A percentile compares a stretch with the other conserved stretches of the same genome.
phyloP scores from a whole-genome alignment of 2,329 filamentous ascomycete genomes.

The Pseudocercospora cruenta region DNA sequence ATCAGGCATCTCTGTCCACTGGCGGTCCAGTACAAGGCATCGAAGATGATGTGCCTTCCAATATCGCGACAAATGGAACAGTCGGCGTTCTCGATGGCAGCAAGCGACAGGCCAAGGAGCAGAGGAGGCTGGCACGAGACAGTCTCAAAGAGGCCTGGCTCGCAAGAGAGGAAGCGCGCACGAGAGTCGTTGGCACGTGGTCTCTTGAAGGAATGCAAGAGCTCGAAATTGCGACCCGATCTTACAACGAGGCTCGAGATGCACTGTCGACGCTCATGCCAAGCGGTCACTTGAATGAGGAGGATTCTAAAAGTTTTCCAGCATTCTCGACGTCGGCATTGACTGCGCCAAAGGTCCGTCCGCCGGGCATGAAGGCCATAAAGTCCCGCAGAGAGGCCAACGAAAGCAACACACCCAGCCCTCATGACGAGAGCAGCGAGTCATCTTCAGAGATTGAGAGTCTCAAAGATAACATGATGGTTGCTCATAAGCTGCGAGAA shows the following conservation, averaged over 20 bases:
- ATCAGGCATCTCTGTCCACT: background rate
- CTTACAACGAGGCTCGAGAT: constrained; percentile 24
- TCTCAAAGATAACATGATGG: constrained; percentile 13
- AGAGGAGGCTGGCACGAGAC: constrained; percentile 22
- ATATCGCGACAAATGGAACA: background rate
- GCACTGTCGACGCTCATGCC: constrained; percentile 25
- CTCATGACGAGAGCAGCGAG: background rate
- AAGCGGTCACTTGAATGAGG: constrained; percentile 25
- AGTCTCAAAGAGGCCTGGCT: constrained; percentile 28
- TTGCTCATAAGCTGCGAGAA: constrained; percentile 13
- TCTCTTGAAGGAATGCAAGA: constrained; percentile 14
- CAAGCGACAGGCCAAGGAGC: constrained; percentile 12
- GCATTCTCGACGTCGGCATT: constrained; percentile 18
- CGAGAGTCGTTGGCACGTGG: constrained; percentile 19
- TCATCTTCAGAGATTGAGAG: constrained; percentile 4
- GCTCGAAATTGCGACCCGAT: constrained; percentile 14
- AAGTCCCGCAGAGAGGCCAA: background rate
- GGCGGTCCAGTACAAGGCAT: background rate
- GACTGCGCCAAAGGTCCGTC: constrained; percentile 15
- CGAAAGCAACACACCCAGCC: background rate
- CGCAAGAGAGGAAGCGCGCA: constrained; percentile 24
- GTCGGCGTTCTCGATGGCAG: background rate
- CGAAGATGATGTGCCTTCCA: background rate
- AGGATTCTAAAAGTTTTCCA: constrained; percentile 27
- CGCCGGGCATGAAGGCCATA: constrained; percentile 7